Evolutionary conservation across 306 rosid genomes (phyloP).

Genomic region (Morella rubra): DNA sequence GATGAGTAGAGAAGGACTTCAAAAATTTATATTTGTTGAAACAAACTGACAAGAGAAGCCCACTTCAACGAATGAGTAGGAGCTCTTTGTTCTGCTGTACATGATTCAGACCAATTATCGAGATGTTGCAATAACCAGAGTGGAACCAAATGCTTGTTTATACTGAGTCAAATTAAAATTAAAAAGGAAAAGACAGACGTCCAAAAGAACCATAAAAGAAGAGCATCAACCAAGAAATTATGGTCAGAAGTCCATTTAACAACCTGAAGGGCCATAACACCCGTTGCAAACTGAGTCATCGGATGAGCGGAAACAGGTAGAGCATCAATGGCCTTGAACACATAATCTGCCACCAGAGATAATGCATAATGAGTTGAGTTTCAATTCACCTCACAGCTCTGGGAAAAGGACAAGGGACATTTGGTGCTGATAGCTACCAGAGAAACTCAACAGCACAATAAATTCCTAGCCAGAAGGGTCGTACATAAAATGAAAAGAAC

Average conservation of each 20-base stretch:
- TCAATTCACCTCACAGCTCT: conserved; percentile 15
- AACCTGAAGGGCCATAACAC: conserved; percentile 99
- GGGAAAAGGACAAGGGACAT: conserved; percentile 8
- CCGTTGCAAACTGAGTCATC: conserved; percentile 92
- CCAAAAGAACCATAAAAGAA: conserved; percentile 5
- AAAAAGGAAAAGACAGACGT: conserved; percentile 1
- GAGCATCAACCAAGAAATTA: conserved; percentile 4
- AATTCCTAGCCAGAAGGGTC: neutral
- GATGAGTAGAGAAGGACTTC: neutral
- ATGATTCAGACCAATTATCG: neutral
- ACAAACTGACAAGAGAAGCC: neutral
- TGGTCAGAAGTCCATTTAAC: conserved; percentile 30
- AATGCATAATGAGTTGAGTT: conserved; percentile 15
- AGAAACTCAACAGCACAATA: neutral
- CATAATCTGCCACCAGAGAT: conserved; percentile 71
- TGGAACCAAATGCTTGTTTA: neutral
- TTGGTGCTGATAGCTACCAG: neutral
- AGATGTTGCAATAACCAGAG: neutral
- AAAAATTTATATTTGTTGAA: neutral
- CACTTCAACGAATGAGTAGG: neutral
- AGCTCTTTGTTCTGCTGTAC: neutral
- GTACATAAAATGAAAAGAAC: neutral
- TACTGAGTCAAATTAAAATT: neutral
- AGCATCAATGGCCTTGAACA: conserved; percentile 85
- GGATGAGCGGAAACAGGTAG: conserved; percentile 87